phyloP scores from a whole-genome alignment of 345 rosid species.

The Acer saccharum region DNA sequence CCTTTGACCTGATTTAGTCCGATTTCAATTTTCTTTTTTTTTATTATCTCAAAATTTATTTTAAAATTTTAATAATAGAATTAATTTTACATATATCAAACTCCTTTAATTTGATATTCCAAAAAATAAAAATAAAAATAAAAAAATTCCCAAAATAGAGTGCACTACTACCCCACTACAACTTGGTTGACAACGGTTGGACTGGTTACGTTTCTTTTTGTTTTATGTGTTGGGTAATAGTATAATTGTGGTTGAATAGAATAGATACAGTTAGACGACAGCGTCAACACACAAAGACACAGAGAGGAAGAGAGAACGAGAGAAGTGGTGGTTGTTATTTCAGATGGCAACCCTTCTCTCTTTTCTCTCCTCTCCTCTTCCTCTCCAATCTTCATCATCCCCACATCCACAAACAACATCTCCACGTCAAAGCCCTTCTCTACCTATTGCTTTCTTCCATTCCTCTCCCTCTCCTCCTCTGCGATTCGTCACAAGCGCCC shows the following conservation, averaged over 20 bases:
- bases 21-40: no score
- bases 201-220: neutral
- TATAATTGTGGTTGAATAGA: conserved; percentile 18
- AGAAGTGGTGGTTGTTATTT: conserved; percentile 23
- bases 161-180: no score
- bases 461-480: conserved; percentile 16
- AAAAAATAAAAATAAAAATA: no score
- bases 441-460: neutral
- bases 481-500: conserved; percentile 12
- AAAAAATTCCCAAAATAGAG: no score
- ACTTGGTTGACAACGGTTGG: neutral
- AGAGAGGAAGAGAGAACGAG: conserved; percentile 14
- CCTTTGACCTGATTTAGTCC: no score
- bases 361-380: conserved; percentile 31
- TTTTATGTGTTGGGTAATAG: neutral
- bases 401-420: neutral
- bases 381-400: conserved; percentile 2
- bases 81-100: no score
- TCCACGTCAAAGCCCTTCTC: neutral
- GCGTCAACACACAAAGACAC: neutral
- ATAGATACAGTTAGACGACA: neutral
- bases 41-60: no score
- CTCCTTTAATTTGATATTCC: no score
- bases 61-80: no score
- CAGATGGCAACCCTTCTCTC: conserved; percentile 41